phyloP scores from a whole-genome alignment of 495 filamentous ascomycete genomes.

The Podospora didyma region DNA sequence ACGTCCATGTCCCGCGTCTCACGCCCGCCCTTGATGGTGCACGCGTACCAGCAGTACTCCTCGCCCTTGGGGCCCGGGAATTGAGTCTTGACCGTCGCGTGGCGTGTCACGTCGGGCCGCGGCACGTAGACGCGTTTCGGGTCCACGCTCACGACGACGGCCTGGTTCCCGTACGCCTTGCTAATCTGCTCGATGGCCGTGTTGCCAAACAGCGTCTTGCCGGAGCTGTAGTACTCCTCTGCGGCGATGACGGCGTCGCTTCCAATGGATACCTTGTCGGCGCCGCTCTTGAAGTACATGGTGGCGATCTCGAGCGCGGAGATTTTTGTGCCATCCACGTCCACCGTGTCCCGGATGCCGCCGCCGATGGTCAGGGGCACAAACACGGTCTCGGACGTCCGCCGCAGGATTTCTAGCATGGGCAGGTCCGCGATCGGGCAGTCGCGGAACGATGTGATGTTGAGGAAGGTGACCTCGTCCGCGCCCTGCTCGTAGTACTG shows the following conservation, averaged over 20 bases:
- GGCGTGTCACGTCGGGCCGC: conserved; percentile 64
- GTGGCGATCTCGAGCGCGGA: conserved; percentile 88
- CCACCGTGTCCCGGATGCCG: conserved; percentile 86
- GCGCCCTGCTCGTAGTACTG: conserved; percentile 96
- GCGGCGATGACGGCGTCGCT: conserved; percentile 91
- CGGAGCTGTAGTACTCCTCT: conserved; percentile 74
- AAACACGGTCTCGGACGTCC: conserved; percentile 87
- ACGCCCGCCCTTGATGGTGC: conserved; percentile 90
- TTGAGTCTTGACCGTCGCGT: conserved; percentile 71
- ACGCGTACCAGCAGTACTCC: conserved; percentile 92
- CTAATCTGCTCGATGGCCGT: conserved; percentile 96
- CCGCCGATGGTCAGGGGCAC: conserved; percentile 96
- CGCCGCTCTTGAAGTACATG: conserved; percentile 96
- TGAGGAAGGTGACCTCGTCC: conserved; percentile 94
- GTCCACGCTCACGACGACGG: conserved; percentile 93
- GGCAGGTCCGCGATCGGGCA: conserved; percentile 87
- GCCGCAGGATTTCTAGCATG: conserved; percentile 89
- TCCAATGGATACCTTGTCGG: conserved; percentile 98
- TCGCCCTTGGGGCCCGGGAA: conserved; percentile 72
- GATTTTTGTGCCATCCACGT: conserved; percentile 81
- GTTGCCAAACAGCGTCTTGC: conserved; percentile 64
- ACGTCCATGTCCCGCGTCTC: conserved; percentile 91
- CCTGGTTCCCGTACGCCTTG: conserved; percentile 90
- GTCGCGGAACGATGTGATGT: conserved; percentile 96
- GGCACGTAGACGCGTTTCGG: conserved; percentile 86